These are phyloP conservation scores for Lyophyllum shimeji DNA, from an alignment of 768 basidiomycete genomes.

Conservation along the genomic window DNA sequence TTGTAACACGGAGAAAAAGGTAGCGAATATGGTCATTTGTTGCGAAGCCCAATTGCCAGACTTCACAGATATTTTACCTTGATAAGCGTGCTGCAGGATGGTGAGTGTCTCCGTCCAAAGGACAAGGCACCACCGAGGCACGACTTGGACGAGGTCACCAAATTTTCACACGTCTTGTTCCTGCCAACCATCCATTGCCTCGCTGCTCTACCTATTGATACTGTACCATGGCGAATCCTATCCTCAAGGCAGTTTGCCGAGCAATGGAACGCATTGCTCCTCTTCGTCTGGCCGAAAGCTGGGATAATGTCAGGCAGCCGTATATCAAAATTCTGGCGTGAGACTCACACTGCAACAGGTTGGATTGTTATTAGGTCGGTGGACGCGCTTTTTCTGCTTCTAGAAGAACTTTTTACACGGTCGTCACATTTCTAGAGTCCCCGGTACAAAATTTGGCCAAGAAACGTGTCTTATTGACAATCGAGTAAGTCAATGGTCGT, in stretches of 20 bases:
- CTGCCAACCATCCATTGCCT: background rate
- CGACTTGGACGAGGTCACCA: background rate
- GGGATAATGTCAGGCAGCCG: slow-evolving; percentile 82
- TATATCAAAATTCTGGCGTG: slow-evolving; percentile 2
- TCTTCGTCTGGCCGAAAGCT: slow-evolving; percentile 78
- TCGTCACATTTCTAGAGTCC: slow-evolving; percentile 42
- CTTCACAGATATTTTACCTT: background rate
- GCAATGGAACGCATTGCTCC: slow-evolving; percentile 89
- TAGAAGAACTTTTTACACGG: background rate
- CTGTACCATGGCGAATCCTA: slow-evolving; percentile 28
- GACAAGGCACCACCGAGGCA: background rate
- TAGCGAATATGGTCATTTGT: background rate
- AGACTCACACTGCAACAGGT: slow-evolving; percentile 43
- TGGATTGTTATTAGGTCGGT: slow-evolving; percentile 69
- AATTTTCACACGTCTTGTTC: background rate
- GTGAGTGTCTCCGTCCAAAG: background rate
- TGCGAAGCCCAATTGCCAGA: background rate
- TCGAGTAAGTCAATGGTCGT: slow-evolving; percentile 48
- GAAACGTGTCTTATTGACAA: slow-evolving; percentile 62
- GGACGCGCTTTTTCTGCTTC: slow-evolving; percentile 1
- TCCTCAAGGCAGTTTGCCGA: slow-evolving; percentile 54
- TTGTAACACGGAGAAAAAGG: background rate
- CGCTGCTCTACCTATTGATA: too few species aligned
- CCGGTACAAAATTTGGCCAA: slow-evolving; percentile 45
- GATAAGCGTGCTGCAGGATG: background rate